Evolutionary conservation across 768 basidiomycete species (phyloP).

Genomic region (Agaricus sinodeliciosus): DNA sequence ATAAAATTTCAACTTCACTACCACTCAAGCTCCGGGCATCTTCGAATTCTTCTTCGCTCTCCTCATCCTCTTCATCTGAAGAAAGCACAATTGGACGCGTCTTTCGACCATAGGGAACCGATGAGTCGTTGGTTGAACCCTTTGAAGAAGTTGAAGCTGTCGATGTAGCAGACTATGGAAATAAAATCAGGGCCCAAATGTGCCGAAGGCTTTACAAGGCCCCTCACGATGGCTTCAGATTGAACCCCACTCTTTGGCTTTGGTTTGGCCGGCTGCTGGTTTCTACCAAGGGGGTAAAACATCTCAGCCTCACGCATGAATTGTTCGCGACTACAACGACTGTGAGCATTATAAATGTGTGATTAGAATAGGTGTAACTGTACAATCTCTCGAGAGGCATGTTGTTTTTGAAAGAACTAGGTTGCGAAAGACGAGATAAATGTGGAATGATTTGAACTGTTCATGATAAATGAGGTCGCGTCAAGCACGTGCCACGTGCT

Average conservation of each 20-base stretch:
- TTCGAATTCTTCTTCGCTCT: slow-evolving; percentile 9
- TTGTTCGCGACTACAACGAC: background rate
- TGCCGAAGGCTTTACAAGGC: background rate
- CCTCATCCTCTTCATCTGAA: slow-evolving; percentile 28
- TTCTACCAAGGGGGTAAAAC: slow-evolving; percentile 8
- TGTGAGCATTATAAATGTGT: background rate
- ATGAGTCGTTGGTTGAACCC: slow-evolving; percentile 18
- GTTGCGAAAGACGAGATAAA: background rate
- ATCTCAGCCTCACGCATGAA: slow-evolving; percentile 2
- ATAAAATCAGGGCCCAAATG: background rate
- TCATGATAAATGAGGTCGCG: slow-evolving; percentile 9
- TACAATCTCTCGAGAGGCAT: slow-evolving; percentile 11
- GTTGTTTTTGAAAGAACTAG: background rate
- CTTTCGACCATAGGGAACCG: slow-evolving; percentile 3
- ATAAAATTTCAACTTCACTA: slow-evolving; percentile 11
- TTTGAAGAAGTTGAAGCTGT: slow-evolving; percentile 10
- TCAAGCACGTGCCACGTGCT: slow-evolving; percentile 1
- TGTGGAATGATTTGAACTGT: background rate
- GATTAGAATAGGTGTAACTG: background rate
- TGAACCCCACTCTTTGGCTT: background rate
- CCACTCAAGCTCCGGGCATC: slow-evolving; percentile 6
- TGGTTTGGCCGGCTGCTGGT: background rate
- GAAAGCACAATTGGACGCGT: slow-evolving; percentile 26
- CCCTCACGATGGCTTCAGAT: slow-evolving; percentile 3
- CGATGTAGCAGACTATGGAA: slow-evolving; percentile 10